Conservation (phyloP, 1,284 basidiomycete genomes). For the Heterobasidion irregulare region DNA sequence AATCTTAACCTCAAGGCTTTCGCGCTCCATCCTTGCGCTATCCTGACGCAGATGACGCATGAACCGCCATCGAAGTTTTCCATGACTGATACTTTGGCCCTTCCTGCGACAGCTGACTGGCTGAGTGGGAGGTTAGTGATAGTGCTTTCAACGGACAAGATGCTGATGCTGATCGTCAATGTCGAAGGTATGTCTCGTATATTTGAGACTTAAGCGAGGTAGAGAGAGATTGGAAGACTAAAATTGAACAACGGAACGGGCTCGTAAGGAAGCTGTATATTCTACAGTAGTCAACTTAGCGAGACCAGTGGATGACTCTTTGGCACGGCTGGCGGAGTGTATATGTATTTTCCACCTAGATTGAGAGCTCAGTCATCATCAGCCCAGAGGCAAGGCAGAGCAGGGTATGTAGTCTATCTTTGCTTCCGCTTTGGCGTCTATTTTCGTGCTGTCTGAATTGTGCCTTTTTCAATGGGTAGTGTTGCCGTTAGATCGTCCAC, state of each 20-base stretch:
- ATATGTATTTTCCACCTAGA: too few species aligned
- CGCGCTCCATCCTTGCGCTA: slow-evolving; percentile 9
- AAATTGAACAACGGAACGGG: slow-evolving; percentile 1
- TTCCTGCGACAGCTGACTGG: slow-evolving; percentile 6
- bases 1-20: slow-evolving; percentile 5
- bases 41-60: slow-evolving; percentile 1
- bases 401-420: too few species aligned
- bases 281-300: not conserved
- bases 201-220: slow-evolving; percentile 10
- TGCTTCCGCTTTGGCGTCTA: too few species aligned
- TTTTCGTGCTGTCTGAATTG: too few species aligned
- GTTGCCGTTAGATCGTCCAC: too few species aligned
- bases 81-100: not conserved
- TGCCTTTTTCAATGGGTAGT: too few species aligned
- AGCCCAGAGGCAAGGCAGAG: too few species aligned
- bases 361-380: too few species aligned
- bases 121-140: slow-evolving; percentile 5
- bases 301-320: too few species aligned
- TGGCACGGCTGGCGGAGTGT: too few species aligned
- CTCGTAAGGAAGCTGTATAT: slow-evolving; percentile 3
- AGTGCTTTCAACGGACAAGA: not conserved
- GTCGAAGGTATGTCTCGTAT: not conserved
- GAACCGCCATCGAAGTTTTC: not conserved
- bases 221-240: slow-evolving; percentile 4
- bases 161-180: too few species aligned